A percentile compares a stretch with the other conserved stretches of the same genome.
Conservation (phyloP, 179 eudicot genomes). For the Corrigiola litoralis region DNA sequence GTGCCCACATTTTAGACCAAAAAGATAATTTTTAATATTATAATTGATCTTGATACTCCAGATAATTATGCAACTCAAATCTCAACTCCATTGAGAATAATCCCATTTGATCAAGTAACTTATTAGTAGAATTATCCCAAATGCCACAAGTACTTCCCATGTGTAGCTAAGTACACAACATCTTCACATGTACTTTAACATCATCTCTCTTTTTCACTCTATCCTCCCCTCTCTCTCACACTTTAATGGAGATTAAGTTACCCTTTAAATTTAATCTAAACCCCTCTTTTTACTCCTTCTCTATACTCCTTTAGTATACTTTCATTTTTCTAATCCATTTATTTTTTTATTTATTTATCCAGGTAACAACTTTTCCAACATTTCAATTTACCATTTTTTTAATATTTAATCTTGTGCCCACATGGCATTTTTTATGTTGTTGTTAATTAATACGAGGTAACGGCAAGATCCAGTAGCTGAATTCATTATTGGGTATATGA, state of each 20-base stretch:
- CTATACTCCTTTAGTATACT: too few relatives aligned
- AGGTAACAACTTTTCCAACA: background rate
- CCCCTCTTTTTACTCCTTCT: background rate
- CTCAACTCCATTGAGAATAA: too few relatives aligned
- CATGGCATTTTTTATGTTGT: background rate
- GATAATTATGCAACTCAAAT: too few relatives aligned
- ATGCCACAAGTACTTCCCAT: too few relatives aligned
- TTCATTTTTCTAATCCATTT: background rate
- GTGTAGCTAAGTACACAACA: too few relatives aligned
- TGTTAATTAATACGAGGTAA: background rate
- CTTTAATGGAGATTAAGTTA: constrained; percentile 36
- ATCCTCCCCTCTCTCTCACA: constrained; percentile 17
- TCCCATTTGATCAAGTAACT: too few relatives aligned
- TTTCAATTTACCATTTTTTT: background rate
- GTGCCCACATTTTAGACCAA: too few relatives aligned
- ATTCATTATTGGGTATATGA: background rate
- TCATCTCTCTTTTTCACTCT: constrained; percentile 16
- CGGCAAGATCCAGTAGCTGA: constrained; percentile 3
- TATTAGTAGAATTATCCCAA: too few relatives aligned
- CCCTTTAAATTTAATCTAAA: constrained; percentile 22
- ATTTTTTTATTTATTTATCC: background rate
- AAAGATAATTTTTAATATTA: too few relatives aligned
- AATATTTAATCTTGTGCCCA: background rate
- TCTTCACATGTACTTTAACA: background rate
- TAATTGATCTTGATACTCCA: too few relatives aligned